Conservation (phyloP, 1,284 basidiomycete genomes). For the Pascua guehoae region DNA sequence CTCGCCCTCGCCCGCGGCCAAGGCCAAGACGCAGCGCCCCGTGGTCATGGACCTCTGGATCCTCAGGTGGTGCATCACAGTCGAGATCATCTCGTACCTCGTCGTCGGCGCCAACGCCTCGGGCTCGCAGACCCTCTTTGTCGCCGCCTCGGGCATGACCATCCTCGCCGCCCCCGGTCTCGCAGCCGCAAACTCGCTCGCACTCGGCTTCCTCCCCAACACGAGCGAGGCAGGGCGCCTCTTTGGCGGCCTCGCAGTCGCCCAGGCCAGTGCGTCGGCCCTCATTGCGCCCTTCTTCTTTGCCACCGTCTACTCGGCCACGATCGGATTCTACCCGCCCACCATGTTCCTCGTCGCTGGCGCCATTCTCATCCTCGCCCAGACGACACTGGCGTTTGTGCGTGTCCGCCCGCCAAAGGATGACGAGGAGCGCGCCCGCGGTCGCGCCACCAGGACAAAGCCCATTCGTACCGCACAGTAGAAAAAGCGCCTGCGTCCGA, state of each 20-base stretch:
- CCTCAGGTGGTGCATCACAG: conserved; percentile 38
- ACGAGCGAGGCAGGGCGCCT: conserved; percentile 41
- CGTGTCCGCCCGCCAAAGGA: neutral
- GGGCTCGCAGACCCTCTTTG: conserved; percentile 22
- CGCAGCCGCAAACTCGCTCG: conserved; percentile 44
- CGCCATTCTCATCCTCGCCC: conserved; percentile 21
- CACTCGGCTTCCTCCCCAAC: conserved; percentile 39
- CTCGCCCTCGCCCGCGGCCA: conserved; percentile 2
- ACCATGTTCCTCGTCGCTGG: conserved; percentile 40
- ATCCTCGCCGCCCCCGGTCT: conserved; percentile 35
- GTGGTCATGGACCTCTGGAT: conserved; percentile 42
- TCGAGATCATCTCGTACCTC: conserved; percentile 60
- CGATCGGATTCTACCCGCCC: conserved; percentile 39
- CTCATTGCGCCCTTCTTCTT: conserved; percentile 44
- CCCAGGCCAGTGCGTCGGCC: conserved; percentile 38
- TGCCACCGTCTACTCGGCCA: conserved; percentile 36
- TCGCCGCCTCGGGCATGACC: conserved; percentile 29
- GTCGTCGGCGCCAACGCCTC: conserved; percentile 49
- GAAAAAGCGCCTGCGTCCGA: too few relatives aligned
- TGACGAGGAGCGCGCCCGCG: neutral
- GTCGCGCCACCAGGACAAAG: neutral
- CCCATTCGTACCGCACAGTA: too few relatives aligned
- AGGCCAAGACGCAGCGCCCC: conserved; percentile 24
- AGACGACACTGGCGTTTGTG: neutral
- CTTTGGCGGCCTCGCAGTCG: conserved; percentile 45